These are phyloP conservation scores for Fusarium brachygibbosum DNA, from an alignment of 2,329 filamentous ascomycete species.

Conservation along the genomic window DNA sequence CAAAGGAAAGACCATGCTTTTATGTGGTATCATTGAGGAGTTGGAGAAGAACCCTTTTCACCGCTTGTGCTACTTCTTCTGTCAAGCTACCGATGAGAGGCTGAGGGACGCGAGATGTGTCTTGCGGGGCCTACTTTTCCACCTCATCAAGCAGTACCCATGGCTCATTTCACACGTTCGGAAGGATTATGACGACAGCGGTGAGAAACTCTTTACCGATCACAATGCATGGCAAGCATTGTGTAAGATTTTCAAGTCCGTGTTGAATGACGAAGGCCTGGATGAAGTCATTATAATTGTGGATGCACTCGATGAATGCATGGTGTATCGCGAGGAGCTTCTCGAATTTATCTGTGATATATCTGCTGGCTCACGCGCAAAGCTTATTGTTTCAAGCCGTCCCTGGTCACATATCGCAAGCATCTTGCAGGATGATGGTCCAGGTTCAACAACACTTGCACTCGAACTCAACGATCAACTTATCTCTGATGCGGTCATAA, in stretches of 20 bases:
- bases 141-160: accelerated
- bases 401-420: accelerated
- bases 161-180: background rate
- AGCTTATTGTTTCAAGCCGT: accelerated
- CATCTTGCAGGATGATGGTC: background rate
- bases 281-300: background rate
- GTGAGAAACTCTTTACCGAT: background rate
- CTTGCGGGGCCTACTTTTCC: background rate
- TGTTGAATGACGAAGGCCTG: background rate
- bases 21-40: background rate
- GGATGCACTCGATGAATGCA: background rate
- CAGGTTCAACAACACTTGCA: accelerated
- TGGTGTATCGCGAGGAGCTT: background rate
- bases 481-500: background rate
- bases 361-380: background rate
- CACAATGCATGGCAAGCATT: background rate
- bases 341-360: background rate
- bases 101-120: background rate
- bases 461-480: background rate
- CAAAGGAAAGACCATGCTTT: background rate
- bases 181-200: background rate
- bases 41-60: background rate
- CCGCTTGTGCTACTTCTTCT: background rate
- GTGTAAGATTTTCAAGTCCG: background rate
- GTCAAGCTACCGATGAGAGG: background rate